phyloP scores from a whole-genome alignment of 257 asterid genomes.

The Paulownia fortunei region DNA sequence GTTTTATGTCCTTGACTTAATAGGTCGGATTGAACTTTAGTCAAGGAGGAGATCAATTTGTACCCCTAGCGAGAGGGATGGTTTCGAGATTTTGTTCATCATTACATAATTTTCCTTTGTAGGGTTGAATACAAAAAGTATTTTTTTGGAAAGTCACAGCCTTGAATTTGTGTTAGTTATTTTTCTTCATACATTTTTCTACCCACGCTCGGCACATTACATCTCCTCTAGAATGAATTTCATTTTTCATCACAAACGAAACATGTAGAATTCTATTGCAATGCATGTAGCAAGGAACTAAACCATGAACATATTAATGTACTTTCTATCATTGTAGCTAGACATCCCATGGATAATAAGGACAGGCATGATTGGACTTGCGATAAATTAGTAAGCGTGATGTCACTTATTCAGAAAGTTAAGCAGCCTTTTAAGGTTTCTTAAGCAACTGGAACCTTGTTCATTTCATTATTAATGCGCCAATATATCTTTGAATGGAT shows the following conservation, averaged over 20 bases:
- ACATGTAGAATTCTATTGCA: not conserved
- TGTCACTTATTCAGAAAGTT: not conserved
- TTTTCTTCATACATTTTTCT: not conserved
- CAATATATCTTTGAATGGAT: not conserved
- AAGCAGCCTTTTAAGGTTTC: not conserved
- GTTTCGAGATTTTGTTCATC: not conserved
- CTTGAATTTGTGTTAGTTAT: not conserved
- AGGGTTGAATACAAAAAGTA: not conserved
- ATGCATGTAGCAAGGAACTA: not conserved
- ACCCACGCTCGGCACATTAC: not conserved
- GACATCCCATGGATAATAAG: not conserved
- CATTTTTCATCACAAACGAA: not conserved
- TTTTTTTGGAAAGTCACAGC: not conserved
- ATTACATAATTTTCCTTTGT: not conserved
- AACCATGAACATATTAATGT: not conserved
- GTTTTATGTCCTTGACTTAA: not conserved
- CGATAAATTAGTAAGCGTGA: not conserved
- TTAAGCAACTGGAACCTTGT: not conserved
- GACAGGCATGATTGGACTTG: not conserved
- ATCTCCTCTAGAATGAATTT: not conserved
- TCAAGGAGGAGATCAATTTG: not conserved
- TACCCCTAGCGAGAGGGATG: not conserved
- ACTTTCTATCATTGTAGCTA: not conserved
- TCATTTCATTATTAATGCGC: not conserved
- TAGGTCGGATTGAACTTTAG: not conserved